A percentile compares a stretch with the other conserved stretches of the same genome.
Evolutionary conservation across 768 basidiomycete species (phyloP).

Genomic region (Xerocomellus dryophilus): DNA sequence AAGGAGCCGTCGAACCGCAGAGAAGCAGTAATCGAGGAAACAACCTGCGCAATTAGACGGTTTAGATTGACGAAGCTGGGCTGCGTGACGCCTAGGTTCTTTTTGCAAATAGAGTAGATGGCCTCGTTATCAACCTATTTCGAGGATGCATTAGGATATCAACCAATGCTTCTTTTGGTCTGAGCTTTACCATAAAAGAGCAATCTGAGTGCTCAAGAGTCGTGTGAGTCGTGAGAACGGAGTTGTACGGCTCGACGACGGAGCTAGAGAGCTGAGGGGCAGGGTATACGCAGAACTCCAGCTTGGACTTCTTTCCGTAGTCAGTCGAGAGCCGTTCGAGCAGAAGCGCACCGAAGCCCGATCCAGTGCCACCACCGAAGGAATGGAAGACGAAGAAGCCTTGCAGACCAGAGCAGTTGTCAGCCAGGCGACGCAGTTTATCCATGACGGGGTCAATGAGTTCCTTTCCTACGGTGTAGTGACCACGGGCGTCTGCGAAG

Average conservation of each 20-base stretch:
- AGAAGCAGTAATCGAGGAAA: slow-evolving; percentile 96
- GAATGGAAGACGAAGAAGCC: slow-evolving; percentile 99
- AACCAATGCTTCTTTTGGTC: neutral
- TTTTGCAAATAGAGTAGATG: slow-evolving; percentile 99
- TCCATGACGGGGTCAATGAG: slow-evolving; percentile 97
- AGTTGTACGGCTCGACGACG: slow-evolving; percentile 99
- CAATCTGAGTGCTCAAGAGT: slow-evolving; percentile 99
- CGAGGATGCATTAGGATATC: slow-evolving; percentile 7
- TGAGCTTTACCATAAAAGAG: slow-evolving; percentile 84
- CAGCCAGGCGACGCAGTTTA: slow-evolving; percentile 92
- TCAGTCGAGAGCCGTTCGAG: slow-evolving; percentile 96
- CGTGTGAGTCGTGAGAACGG: slow-evolving; percentile 95
- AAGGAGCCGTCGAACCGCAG: slow-evolving; percentile 96
- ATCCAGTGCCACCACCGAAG: slow-evolving; percentile 99
- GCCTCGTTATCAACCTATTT: slow-evolving; percentile 94
- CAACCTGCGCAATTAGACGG: slow-evolving; percentile 95
- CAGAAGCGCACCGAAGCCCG: slow-evolving; percentile 96
- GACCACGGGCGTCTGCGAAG: slow-evolving; percentile 86
- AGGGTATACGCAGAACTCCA: slow-evolving; percentile 98
- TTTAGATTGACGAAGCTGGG: slow-evolving; percentile 95
- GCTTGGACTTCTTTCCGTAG: slow-evolving; percentile 99
- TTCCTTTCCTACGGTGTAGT: slow-evolving; percentile 99
- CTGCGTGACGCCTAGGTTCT: slow-evolving; percentile 77
- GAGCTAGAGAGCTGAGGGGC: slow-evolving; percentile 93
- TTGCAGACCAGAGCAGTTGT: slow-evolving; percentile 97